Evolutionary conservation across 768 basidiomycete species (phyloP), one percentile per base, ranked within the genome.

Genomic region (Lyophyllum atratum): DNA sequence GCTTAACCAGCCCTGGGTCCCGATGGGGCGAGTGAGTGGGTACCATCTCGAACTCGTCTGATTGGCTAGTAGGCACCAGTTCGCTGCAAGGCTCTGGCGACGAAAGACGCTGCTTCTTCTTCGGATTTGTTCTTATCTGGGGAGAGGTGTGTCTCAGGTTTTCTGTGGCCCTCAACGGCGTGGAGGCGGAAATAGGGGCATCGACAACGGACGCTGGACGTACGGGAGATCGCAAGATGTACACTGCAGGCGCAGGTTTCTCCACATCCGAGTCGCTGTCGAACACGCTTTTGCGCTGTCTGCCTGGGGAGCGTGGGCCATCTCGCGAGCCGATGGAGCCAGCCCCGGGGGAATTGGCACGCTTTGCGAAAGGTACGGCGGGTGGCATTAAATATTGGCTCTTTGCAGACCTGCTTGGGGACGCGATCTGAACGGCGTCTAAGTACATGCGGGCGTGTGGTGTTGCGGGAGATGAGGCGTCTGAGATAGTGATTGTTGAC

Each of bases 1-100:
- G 70, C 54, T 72, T 72, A 11, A 74, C 68, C 1, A 66, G 64
- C 12, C 55, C 52, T 1, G 64, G 59, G 58, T 76, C 66, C 25
- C 65, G 66, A 5, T 56, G 52, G 24, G 66, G 34, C 39, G 61
- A 62, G n/a, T 29, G 34, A 33, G 73, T 72, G 8, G 75, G 52
- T 43, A 67, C 68, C 47, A 87, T 71, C 60, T 89, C 86, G 45
- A 78, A 72, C 65, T 88, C 88, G 59, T 87, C 84, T 47, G 85
- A 86, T 67, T 87, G 83, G 61, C 87, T 89, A 46, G 85, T 87
- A 21, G 83, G 85, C 8, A 88, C 74, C 19, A 83, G 64, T 28
- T 76, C 72, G 24, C 55, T 40, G 28, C 51, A 50, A 3, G 59
- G 69, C 45, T 64, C 59, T 1, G 63, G 66, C 7, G 77, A 72